These are phyloP conservation scores for Ustilago curta DNA, from an alignment of 1,284 basidiomycete genomes.

Conservation along the genomic window DNA sequence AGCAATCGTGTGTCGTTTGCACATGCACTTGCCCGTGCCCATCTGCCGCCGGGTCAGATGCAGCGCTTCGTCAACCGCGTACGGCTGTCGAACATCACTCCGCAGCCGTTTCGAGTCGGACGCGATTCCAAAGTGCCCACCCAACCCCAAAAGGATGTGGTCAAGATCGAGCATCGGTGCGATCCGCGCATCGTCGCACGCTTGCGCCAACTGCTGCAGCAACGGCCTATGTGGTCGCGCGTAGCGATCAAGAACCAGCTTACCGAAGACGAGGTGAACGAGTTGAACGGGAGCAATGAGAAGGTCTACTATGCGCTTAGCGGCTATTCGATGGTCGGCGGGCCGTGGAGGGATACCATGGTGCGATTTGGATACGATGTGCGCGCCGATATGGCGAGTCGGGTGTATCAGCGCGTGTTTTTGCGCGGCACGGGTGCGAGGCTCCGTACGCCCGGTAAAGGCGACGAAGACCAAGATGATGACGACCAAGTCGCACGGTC, in stretches of 20 bases:
- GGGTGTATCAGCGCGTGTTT: conserved; percentile 72
- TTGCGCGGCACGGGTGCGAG: conserved; percentile 23
- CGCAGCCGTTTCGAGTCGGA: conserved; percentile 34
- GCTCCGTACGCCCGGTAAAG: background rate
- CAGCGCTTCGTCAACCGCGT: conserved; percentile 47
- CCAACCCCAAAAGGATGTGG: conserved; percentile 26
- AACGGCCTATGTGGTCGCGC: conserved; percentile 89
- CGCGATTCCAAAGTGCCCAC: conserved; percentile 23
- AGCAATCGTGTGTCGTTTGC: conserved; percentile 8
- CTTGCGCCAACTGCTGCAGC: conserved; percentile 66
- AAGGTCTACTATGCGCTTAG: conserved; percentile 72
- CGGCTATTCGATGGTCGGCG: conserved; percentile 88
- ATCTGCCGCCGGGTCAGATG: conserved; percentile 8
- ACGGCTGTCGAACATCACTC: conserved; percentile 42
- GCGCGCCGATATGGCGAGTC: conserved; percentile 76
- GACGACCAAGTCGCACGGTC: background rate
- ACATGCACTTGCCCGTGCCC: conserved; percentile 6
- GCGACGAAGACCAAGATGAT: conserved; percentile 5
- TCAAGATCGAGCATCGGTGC: conserved; percentile 34
- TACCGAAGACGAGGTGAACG: conserved; percentile 76
- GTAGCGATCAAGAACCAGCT: conserved; percentile 86
- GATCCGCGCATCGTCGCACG: conserved; percentile 15
- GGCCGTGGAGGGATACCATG: conserved; percentile 91
- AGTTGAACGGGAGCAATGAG: conserved; percentile 71
- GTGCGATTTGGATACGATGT: conserved; percentile 92